Conservation (phyloP, 106 monocot species). For the Phalaenopsis aphrodite region DNA sequence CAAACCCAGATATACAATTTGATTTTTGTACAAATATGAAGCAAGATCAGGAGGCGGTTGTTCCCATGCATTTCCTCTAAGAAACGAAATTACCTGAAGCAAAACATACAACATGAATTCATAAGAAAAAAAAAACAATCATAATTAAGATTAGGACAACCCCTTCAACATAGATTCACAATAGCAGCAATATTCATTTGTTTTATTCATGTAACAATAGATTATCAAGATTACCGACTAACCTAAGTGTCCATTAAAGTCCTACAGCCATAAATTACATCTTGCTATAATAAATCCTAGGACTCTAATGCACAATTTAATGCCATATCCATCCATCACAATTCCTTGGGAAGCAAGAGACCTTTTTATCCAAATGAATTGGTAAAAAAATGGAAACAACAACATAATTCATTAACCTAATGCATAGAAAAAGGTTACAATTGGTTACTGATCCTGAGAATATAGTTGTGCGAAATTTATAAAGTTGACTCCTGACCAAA, state of each 20-base stretch:
- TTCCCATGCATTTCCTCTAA: constrained; percentile 88
- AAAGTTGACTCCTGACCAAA: too few species aligned
- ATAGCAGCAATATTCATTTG: background rate
- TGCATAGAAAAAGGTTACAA: constrained; percentile 1
- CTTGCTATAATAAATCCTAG: background rate
- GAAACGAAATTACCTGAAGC: constrained; percentile 72
- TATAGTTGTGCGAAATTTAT: too few species aligned
- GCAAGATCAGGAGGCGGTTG: constrained; percentile 93
- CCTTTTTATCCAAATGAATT: background rate
- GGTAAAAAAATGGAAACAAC: background rate
- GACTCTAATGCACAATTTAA: background rate
- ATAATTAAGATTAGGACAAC: background rate
- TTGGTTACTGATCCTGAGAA: background rate
- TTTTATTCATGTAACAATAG: background rate
- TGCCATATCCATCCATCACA: background rate
- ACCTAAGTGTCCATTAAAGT: background rate
- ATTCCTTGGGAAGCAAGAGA: background rate
- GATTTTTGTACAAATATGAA: constrained; percentile 80
- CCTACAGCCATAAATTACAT: background rate
- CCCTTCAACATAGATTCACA: background rate
- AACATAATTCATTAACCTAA: background rate
- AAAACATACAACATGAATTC: constrained; percentile 3
- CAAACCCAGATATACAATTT: constrained; percentile 92
- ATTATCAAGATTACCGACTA: background rate
- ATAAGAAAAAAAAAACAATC: background rate